Base-by-base conservation (phyloP, 2,329 filamentous ascomycete genomes). In the Diplocarpon mali region DNA sequence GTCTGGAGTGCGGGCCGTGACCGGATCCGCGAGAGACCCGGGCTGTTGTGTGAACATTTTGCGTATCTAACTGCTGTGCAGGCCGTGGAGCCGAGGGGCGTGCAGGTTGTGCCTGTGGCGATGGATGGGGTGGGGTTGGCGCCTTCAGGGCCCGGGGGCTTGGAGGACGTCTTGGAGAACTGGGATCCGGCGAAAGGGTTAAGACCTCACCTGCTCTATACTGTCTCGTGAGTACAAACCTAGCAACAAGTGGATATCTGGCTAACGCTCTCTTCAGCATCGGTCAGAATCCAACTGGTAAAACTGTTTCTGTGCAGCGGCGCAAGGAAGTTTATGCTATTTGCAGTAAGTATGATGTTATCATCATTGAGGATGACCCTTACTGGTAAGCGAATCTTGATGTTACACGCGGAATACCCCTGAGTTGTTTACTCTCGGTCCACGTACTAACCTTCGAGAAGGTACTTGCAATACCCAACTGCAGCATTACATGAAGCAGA, bases 291-390 rank as follows among this genome's bases (percentile, higher is more conserved):
- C 89, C 88, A 2, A 93, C 87, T 0, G 81, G 84, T 27, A 80
- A 83, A 28, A 78, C 85, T 2, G 69, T 93, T 2, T 80, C 83
- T 2, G 62, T 92, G 9, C 67, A 81, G 57, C 78, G 90, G 34
- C 76, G 85, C 44, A 83, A 76, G 56, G 79, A 88, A 41, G 73
- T 95, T 24, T 95, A 95, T 60, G 76, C 73, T 14, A 62, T 95
- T 12, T 92, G 85, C 65, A 79, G 79, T 61, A 76, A 82, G 60
- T 94, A 86, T 66, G 88, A 95, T 63, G 75, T 95, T 51, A 76
- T 95, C 57, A 95, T 95, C 53, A 68, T 93, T 50, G 90, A 96
- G 64, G 90, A 96, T 57, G 89, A 95, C 51, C 90, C 90, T 5
- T 95, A 95, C 68, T 95, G 87, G 85, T 24, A 24, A 24, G 20